Conservation (phyloP, 1,139 yeast genomes). For the Geotrichum reessii region DNA sequence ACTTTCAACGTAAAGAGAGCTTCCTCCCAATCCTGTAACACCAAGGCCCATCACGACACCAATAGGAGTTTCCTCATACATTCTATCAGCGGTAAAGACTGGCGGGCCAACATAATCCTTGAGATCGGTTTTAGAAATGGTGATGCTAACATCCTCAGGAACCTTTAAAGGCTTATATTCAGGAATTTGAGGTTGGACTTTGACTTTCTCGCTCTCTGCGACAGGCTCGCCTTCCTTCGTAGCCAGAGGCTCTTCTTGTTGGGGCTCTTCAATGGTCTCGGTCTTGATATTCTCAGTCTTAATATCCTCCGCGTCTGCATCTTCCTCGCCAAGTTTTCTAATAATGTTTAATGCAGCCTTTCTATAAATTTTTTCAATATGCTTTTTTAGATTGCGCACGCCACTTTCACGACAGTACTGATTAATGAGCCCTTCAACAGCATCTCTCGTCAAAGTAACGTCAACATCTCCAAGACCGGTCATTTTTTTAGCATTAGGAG, state of each 20-base stretch:
- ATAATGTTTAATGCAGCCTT: slow-evolving; percentile 85
- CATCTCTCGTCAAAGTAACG: slow-evolving; percentile 58
- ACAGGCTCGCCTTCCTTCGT: slow-evolving; percentile 20
- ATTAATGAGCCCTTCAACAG: slow-evolving; percentile 67
- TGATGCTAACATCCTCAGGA: slow-evolving; percentile 60
- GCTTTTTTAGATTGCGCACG: slow-evolving; percentile 83
- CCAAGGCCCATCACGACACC: slow-evolving; percentile 98
- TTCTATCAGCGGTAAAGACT: slow-evolving; percentile 70
- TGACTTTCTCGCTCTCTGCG: slow-evolving; percentile 33
- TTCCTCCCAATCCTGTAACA: slow-evolving; percentile 89
- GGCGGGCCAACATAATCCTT: slow-evolving; percentile 94
- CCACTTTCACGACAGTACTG: slow-evolving; percentile 95
- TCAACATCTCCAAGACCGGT: slow-evolving; percentile 73
- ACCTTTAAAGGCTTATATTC: slow-evolving; percentile 42
- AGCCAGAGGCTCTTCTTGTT: not conserved
- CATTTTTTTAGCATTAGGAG: slow-evolving; percentile 75
- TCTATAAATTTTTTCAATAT: slow-evolving; percentile 84
- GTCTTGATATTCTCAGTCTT: slow-evolving; percentile 26
- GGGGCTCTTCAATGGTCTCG: not conserved
- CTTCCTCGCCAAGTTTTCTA: slow-evolving; percentile 39
- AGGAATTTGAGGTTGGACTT: slow-evolving; percentile 27
- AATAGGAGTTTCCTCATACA: slow-evolving; percentile 78
- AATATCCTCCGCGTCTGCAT: slow-evolving; percentile 28
- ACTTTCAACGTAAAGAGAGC: slow-evolving; percentile 89
- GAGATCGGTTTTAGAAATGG: slow-evolving; percentile 58